These are phyloP conservation scores for Neurospora sp. DNA, from an alignment of 495 filamentous ascomycete species.

Conservation along the genomic window DNA sequence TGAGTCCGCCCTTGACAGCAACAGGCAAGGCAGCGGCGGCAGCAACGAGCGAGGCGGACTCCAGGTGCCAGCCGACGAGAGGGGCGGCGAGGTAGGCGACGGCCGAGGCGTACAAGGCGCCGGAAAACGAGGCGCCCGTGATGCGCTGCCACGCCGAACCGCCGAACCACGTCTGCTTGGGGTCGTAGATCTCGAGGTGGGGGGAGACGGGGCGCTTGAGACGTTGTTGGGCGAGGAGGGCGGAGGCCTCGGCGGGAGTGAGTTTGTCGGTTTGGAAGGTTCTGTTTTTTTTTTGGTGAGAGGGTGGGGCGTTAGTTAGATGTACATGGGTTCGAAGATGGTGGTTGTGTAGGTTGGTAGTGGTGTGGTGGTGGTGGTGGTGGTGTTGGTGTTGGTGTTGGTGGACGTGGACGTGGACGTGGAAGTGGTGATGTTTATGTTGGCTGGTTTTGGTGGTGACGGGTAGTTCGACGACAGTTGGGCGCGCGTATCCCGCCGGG, in stretches of 20 bases:
- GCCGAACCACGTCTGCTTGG: constrained; percentile 75
- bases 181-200: constrained; percentile 81
- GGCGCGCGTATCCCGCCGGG: neutral
- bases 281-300: constrained; percentile 20
- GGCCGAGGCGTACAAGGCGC: constrained; percentile 73
- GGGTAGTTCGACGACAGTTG: neutral
- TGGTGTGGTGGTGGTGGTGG: neutral
- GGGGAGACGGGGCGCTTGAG: constrained; percentile 75
- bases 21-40: constrained; percentile 65
- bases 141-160: constrained; percentile 65
- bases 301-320: neutral
- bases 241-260: constrained; percentile 45
- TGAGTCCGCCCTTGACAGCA: constrained; percentile 57
- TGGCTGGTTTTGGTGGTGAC: neutral
- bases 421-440: neutral
- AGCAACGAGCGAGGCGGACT: constrained; percentile 67
- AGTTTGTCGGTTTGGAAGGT: constrained; percentile 49
- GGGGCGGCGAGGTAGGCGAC: constrained; percentile 77
- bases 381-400: neutral
- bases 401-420: neutral
- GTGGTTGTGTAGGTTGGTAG: neutral
- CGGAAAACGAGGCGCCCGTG: constrained; percentile 63
- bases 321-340: neutral
- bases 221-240: constrained; percentile 79
- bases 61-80: constrained; percentile 73